Evolutionary conservation across 495 filamentous ascomycete genomes (phyloP), one percentile per base, ranked within the genome.

Genomic region (Penicillium manginii): DNA sequence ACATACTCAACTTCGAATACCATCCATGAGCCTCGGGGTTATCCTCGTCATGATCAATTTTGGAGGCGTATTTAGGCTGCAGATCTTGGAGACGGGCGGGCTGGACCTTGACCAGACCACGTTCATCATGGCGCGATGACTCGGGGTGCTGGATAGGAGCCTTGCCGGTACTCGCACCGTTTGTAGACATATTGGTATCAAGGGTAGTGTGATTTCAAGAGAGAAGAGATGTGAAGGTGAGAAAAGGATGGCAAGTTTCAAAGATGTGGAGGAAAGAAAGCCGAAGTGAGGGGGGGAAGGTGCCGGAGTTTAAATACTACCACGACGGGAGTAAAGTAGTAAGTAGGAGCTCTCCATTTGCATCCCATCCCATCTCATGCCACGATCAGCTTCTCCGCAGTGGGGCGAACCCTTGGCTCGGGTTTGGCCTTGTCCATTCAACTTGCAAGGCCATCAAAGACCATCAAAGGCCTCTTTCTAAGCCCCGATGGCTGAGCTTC

Each of bases 1-100:
- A 65, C 88, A 58, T 80, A 92, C 89, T 93, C 84, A 97, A 88
- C 65, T 80, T 73, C 17, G 92, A 91, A 72, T 97, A 98, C 93
- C 93, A 97, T 69, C 92, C 90, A 69, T 93, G 88, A 17, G 83
- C 81, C 51, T 84, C 84, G 35, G 83, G 84, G 64, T 96, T 89
- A 11, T 85, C 79, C 18, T 69, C 73, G 40, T 88, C 85, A 52
- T 86, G 85, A 46, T 89, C 73, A 59, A 97, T 83, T 51, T 80
- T 81, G 52, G 86, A 82, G 4, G 94, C 94, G 75, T 98, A 98
- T 63, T 83, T 88, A 29, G 89, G 89, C 73, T 98, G 94, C 7
- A 98, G 81, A 64, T 98, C 94, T 58, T 88, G 89, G 53, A 85
- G 77, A 23, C 85, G 84, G 4, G 93, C 90, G 33, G 91, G 93